Conservation (phyloP, 164 flowering plant genomes). For the Macadamia tetraphylla region DNA sequence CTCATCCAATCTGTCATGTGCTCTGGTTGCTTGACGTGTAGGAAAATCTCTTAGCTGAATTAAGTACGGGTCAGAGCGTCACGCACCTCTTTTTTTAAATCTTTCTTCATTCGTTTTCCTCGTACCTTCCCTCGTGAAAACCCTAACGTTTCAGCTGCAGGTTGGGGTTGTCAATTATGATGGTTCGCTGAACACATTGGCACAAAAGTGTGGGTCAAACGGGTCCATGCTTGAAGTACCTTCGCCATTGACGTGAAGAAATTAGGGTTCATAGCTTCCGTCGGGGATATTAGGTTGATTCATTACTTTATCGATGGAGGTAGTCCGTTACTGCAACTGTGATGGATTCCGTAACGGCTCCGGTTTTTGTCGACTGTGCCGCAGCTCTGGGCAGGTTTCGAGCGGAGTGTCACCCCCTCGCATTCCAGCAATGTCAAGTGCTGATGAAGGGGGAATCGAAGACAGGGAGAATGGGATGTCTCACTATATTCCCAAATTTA, state of each 20-base stretch:
- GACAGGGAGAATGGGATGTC: constrained; percentile 15
- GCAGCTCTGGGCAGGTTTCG: constrained; percentile 2
- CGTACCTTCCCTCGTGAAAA: not conserved
- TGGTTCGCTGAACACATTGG: not conserved
- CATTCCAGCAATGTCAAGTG: constrained; percentile 15
- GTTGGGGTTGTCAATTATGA: not conserved
- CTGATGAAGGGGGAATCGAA: constrained; percentile 4
- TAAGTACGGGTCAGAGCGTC: too few species aligned
- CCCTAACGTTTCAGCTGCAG: constrained; percentile 2
- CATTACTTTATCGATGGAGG: constrained; percentile 2
- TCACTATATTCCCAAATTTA: constrained; percentile 26
- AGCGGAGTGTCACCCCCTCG: constrained; percentile 1
- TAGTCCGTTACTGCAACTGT: constrained; percentile 8
- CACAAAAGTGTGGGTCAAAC: constrained; percentile 2
- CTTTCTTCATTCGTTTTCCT: not conserved
- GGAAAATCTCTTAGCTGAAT: too few species aligned
- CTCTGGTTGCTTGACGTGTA: too few species aligned
- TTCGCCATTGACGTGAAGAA: constrained; percentile 7
- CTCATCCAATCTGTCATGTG: too few species aligned
- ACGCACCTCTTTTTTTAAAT: too few species aligned
- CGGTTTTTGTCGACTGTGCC: constrained; percentile 11
- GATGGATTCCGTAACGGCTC: constrained; percentile 1
- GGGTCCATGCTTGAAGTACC: constrained; percentile 2
- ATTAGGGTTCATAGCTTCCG: not conserved
- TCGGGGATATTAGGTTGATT: not conserved